A percentile compares a stretch with the other conserved stretches of the same genome.
phyloP scores from a whole-genome alignment of 768 basidiomycete genomes.

The Lentinus brumalis region DNA sequence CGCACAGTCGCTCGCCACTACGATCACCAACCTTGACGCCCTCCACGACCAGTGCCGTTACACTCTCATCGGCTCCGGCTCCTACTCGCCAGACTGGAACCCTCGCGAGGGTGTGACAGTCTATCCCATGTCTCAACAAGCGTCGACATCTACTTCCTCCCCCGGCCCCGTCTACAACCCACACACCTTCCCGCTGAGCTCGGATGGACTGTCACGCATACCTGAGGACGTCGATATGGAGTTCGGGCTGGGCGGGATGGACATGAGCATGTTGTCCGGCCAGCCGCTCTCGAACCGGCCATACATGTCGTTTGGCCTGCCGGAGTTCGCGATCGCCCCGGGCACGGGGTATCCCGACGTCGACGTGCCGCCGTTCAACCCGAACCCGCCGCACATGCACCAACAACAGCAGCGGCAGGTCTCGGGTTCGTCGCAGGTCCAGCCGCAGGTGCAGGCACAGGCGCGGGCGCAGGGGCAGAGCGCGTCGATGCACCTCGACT shows the following conservation, averaged over 20 bases:
- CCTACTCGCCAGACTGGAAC: not conserved
- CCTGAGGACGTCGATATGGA: slow-evolving; percentile 7
- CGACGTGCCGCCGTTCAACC: slow-evolving; percentile 21
- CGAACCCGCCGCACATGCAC: slow-evolving; percentile 3
- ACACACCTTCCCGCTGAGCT: not conserved
- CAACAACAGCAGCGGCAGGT: not conserved
- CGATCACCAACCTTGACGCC: slow-evolving; percentile 18
- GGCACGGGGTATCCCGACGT: slow-evolving; percentile 16
- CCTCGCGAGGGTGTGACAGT: not conserved
- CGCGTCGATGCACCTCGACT: slow-evolving; percentile 24
- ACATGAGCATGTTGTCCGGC: slow-evolving; percentile 39
- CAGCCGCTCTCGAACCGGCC: slow-evolving; percentile 43
- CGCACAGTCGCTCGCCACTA: slow-evolving; percentile 13
- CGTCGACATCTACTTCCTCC: not conserved
- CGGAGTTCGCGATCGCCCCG: slow-evolving; percentile 9
- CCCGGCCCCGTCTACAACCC: no score
- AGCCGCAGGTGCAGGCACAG: not conserved
- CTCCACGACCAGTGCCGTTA: slow-evolving; percentile 19
- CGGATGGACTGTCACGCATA: not conserved
- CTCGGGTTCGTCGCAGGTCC: not conserved
- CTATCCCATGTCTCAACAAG: not conserved
- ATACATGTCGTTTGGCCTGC: slow-evolving; percentile 30
- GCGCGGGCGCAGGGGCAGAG: slow-evolving; percentile 1
- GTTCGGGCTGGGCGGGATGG: slow-evolving; percentile 10
- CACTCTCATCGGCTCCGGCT: not conserved